These are phyloP conservation scores for Omphalotus guepiniiformis DNA, from an alignment of 768 basidiomycete species.

Conservation along the genomic window DNA sequence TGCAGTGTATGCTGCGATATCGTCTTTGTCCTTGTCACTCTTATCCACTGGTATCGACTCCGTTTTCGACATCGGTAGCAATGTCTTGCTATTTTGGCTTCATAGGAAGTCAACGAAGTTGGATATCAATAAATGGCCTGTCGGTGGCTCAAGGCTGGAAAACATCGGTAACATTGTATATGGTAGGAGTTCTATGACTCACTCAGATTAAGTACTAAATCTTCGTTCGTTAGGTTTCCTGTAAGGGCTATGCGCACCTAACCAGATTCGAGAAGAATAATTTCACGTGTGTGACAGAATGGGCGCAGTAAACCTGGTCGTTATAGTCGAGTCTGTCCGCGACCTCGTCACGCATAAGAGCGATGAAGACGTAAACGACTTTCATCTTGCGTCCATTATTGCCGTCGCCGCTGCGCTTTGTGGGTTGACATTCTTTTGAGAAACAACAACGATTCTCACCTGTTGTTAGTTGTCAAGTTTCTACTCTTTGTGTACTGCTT, in stretches of 20 bases:
- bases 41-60: conserved; percentile 91
- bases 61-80: conserved; percentile 79
- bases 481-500: conserved; percentile 84
- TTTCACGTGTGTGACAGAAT: conserved; percentile 52
- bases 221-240: conserved; percentile 27
- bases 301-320: conserved; percentile 86
- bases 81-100: conserved; percentile 74
- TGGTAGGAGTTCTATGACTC: conserved; percentile 32
- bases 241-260: conserved; percentile 32
- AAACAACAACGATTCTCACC: not conserved
- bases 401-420: conserved; percentile 83
- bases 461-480: conserved; percentile 87
- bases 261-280: too few species aligned
- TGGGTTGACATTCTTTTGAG: conserved; percentile 25
- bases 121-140: conserved; percentile 87
- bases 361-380: conserved; percentile 45
- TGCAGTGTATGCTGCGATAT: conserved; percentile 88
- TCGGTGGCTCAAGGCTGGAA: conserved; percentile 85
- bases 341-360: conserved; percentile 56
- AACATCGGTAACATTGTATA: conserved; percentile 89
- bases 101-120: conserved; percentile 68
- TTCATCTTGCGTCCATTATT: conserved; percentile 80
- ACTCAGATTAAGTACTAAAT: not conserved
- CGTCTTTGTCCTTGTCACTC: conserved; percentile 77
- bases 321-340: conserved; percentile 83